Evolutionary conservation across 768 basidiomycete genomes (phyloP), one percentile per base, ranked within the genome.

Genomic region (Kockovaella imperatae): DNA sequence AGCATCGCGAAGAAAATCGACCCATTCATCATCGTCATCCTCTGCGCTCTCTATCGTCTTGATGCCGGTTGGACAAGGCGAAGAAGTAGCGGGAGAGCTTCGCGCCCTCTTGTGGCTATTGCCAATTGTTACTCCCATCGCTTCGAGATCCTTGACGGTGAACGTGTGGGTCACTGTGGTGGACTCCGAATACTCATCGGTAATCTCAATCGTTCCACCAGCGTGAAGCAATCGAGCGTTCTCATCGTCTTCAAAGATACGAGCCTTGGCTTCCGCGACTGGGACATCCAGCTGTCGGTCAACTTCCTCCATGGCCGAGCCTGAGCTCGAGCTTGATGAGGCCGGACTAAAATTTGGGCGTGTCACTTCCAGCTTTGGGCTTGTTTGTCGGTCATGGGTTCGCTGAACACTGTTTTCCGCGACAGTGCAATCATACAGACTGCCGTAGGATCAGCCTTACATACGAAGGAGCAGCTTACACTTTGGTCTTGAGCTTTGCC

Each of bases 361-460:
- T n/a, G n/a, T n/a, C n/a, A n/a, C n/a, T n/a, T n/a, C n/a, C n/a
- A n/a, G n/a, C n/a, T n/a, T n/a, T n/a, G n/a, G n/a, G n/a, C n/a
- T n/a, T n/a, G n/a, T n/a, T n/a, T n/a, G n/a, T n/a, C n/a, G n/a
- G n/a, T n/a, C n/a, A n/a, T n/a, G n/a, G n/a, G n/a, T 36, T 61
- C 55, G n/a, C n/a, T n/a, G n/a, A n/a, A n/a, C n/a, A n/a, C n/a
- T n/a, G n/a, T n/a, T n/a, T 26, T 45, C 53, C 17, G 69, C 59
- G 35, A 72, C 58, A 3, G 66, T 69, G 42, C 67, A 69, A 42
- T 74, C 72, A 42, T 68, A 68, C n/a, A 74, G 43, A 1, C 64
- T 69, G 54, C 4, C 4, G 23, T 20, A 10, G 10, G 6, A 28
- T 42, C 10, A 42, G 40, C 40, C 13, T 13, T 11, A 20, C 36